Base-by-base conservation (phyloP, 257 asterid genomes). In the Petrea volubilis region DNA sequence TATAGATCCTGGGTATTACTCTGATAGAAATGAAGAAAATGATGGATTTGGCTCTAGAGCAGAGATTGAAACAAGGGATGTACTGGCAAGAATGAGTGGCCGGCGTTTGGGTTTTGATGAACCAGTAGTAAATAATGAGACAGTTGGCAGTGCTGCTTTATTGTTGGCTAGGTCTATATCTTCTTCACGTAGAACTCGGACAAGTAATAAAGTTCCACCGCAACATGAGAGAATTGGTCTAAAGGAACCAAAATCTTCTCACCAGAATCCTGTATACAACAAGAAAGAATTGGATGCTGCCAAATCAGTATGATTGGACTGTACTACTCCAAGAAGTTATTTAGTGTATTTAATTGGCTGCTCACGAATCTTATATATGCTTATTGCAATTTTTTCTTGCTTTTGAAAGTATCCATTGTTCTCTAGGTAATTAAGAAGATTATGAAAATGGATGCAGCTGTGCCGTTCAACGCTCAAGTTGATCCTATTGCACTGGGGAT, bases 401-500 rank as follows among this genome's bases (percentile, higher is more conserved):
- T 36, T 10, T 10, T 38, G 44, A 38, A 7, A 14, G 8, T 38
- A 38, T 10, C 73, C 62, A 38, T 43, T 72, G 63, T 40, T 77
- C 20, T 79, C 27, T 73, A 86, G 92, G 87, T 86, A 34, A 83
- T 86, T 38, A 10, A 38, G 8, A 5, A 7, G 98, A n/a, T n/a
- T n/a, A n/a, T n/a, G n/a, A n/a, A n/a, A n/a, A n/a, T n/a, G n/a
- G n/a, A n/a, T n/a, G n/a, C 97, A 55, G 96, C 98, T 47, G 92
- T 77, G 70, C 97, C 97, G 68, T 94, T 94, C 79, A 94, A 91
- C 80, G 73, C 57, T 67, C 98, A 97, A 6, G 97, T 93, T 53
- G 78, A 93, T 79, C 98, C 98, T 73, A 70, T 87, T 76, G 89
- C 96, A 72, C 95, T 90, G 68, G 97, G 96, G 20, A 79, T 82